Conservation (phyloP, 2,329 filamentous ascomycete genomes). For the Achaetomium macrosporum region DNA sequence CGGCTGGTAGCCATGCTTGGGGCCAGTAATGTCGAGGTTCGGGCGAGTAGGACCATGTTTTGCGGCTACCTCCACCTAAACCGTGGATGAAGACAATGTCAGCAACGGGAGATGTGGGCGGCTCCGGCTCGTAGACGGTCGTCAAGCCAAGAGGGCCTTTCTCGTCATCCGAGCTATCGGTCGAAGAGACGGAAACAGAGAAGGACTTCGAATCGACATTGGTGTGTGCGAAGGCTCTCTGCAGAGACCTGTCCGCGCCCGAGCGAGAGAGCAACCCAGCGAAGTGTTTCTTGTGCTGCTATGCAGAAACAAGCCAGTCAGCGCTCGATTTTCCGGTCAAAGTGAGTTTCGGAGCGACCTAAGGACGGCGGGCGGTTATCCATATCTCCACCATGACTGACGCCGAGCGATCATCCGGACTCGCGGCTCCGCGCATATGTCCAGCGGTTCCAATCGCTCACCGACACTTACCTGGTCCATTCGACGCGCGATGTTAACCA, state of each 20-base stretch:
- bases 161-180: conserved; percentile 5
- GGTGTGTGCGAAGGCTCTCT: background rate
- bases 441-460: too few species aligned
- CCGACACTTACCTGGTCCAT: too few species aligned
- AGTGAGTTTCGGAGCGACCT: too few species aligned
- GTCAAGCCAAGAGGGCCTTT: conserved; percentile 21
- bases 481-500: too few species aligned
- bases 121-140: conserved; percentile 16
- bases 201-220: background rate
- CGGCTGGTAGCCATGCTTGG: conserved; percentile 29
- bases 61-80: conserved; percentile 32
- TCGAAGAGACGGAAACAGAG: background rate
- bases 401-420: too few species aligned
- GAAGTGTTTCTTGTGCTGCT: background rate
- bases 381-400: too few species aligned
- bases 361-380: too few species aligned
- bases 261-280: background rate
- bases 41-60: conserved; percentile 31
- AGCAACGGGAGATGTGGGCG: background rate
- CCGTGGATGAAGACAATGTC: conserved; percentile 38
- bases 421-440: too few species aligned
- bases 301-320: background rate
- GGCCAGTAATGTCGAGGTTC: conserved; percentile 33
- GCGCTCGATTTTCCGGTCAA: too few species aligned
- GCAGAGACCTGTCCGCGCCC: background rate